Base-by-base conservation (phyloP, 495 filamentous ascomycete genomes). In the Xylaria venustula region DNA sequence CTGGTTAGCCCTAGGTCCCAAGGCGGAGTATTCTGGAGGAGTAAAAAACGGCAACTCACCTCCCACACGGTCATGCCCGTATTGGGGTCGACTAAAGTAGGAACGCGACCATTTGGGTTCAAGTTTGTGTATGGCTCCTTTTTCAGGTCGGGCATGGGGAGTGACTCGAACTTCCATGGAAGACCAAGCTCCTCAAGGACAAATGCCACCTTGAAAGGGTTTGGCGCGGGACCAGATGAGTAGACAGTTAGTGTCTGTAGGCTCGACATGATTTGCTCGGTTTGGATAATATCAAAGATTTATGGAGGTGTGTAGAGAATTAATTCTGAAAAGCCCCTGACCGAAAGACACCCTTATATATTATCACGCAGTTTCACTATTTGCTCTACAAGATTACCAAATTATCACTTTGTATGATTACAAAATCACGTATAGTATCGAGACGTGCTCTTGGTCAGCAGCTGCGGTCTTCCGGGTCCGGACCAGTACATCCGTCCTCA, bases 11-110 rank as follows among this genome's bases (percentile, higher is more conserved):
- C n/a, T n/a, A n/a, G n/a, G n/a, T n/a, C n/a, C n/a, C n/a, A n/a
- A n/a, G n/a, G n/a, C n/a, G n/a, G n/a, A n/a, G n/a, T n/a, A n/a
- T n/a, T n/a, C n/a, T n/a, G n/a, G n/a, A n/a, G n/a, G n/a, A n/a
- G n/a, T n/a, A n/a, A n/a, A n/a, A n/a, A n/a, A n/a, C n/a, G n/a
- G n/a, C n/a, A n/a, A n/a, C n/a, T n/a, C n/a, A n/a, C n/a, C n/a
- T 88, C 86, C 83, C 84, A 88, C 19, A 88, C 63, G 0, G 70
- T 80, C 62, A 85, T 76, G 53, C 77, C 78, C 1, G 82, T 87
- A 68, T 89, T 88, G 3, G 81, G 76, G 64, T 89, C 87, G 61
- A 86, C 73, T 34, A 34, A 26, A 55, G 36, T 37, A 1, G 52
- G 52, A 19, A 26, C 20, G 7, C 36, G 37, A 30, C 52, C 52